A percentile compares a stretch with the other conserved stretches of the same genome.
phyloP scores from a whole-genome alignment of 2,329 filamentous ascomycete species.

The Phaeoacremonium minimum region DNA sequence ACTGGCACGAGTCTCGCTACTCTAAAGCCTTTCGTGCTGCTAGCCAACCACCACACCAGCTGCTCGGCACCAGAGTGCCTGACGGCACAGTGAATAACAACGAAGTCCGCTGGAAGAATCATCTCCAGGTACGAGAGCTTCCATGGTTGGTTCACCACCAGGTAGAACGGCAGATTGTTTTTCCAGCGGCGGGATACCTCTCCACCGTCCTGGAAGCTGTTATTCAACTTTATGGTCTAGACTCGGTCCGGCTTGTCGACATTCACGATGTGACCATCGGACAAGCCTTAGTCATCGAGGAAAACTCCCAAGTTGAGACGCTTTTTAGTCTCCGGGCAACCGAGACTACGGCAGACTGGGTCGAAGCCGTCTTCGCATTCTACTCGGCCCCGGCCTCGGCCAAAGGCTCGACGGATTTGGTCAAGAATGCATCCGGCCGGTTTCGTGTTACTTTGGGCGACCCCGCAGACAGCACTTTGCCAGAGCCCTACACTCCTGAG shows the following conservation, averaged over 20 bases:
- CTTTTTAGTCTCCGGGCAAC: not conserved
- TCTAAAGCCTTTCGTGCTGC: constrained; percentile 1
- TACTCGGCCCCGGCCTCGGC: not conserved
- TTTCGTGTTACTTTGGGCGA: too few species aligned
- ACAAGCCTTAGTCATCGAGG: constrained; percentile 11
- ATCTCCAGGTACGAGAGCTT: constrained; percentile 17
- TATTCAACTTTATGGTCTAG: constrained; percentile 1
- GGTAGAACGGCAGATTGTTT: constrained; percentile 26
- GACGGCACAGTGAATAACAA: not conserved
- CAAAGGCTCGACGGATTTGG: too few species aligned
- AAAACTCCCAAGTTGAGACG: constrained; percentile 4
- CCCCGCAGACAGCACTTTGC: too few species aligned
- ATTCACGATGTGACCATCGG: constrained; percentile 14
- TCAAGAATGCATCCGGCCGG: too few species aligned
- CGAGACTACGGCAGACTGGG: not conserved
- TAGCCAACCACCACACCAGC: constrained; percentile 5
- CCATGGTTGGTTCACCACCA: constrained; percentile 34
- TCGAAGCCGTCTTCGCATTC: not conserved
- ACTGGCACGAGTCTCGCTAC: constrained; percentile 8
- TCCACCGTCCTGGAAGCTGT: constrained; percentile 14
- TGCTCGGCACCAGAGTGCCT: constrained; percentile 5
- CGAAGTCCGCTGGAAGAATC: constrained; percentile 18
- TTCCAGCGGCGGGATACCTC: constrained; percentile 24
- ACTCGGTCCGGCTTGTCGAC: constrained; percentile 7
- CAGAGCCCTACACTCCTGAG: too few species aligned